A percentile compares a stretch with the other conserved stretches of the same genome.
Conservation (phyloP, 129 eudicot species). For the Kitagawia praeruptora region DNA sequence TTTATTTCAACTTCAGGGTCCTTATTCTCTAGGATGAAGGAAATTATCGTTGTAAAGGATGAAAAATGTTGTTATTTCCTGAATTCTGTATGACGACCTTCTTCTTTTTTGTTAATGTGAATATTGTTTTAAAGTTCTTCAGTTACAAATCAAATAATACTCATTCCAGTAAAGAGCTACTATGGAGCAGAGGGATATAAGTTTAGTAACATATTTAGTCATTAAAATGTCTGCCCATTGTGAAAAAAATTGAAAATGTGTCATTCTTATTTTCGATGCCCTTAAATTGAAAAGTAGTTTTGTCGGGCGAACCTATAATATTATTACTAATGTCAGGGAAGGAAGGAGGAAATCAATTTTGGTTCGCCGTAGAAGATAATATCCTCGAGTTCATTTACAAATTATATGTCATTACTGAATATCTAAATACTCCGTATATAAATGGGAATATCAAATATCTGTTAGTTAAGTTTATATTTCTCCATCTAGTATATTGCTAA, state of each 20-base stretch:
- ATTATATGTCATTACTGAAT: not conserved
- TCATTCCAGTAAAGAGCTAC: not conserved
- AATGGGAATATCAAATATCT: not conserved
- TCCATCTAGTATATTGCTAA: not conserved
- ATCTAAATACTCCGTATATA: not conserved
- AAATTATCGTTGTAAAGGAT: too few relatives aligned
- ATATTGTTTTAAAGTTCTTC: not conserved
- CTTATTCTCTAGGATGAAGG: too few relatives aligned
- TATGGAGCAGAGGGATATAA: not conserved
- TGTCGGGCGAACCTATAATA: not conserved
- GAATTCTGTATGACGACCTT: not conserved
- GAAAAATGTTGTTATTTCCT: too few relatives aligned
- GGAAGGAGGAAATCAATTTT: not conserved
- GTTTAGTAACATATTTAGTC: not conserved
- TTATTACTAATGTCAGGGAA: not conserved
- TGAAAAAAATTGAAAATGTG: not conserved
- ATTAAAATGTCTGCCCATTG: not conserved
- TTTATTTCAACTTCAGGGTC: too few relatives aligned
- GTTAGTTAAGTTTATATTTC: not conserved
- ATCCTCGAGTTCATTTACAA: not conserved
- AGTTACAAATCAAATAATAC: not conserved
- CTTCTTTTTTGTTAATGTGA: not conserved
- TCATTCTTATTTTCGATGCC: not conserved
- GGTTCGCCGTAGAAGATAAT: not conserved
- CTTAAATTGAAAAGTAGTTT: not conserved